Percentiles rank a stretch among this genome's conserved stretches.
phyloP scores from a whole-genome alignment of 805 yeast species.

The Candida loeiensis region DNA sequence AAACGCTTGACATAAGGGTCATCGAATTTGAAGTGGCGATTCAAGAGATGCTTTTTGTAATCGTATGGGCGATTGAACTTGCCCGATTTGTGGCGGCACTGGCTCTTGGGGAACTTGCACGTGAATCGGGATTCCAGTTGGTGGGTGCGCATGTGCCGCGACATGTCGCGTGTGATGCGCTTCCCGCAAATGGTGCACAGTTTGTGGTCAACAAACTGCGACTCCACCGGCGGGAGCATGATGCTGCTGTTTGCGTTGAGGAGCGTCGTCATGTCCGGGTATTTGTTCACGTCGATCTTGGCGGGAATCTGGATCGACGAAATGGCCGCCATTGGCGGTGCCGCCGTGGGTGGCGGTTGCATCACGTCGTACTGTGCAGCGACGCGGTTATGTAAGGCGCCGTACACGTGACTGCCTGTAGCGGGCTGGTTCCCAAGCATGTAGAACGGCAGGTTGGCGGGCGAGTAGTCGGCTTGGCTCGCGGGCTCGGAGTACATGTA shows the following conservation, averaged over 20 bases:
- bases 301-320: constrained; percentile 12
- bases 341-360: constrained; percentile 4
- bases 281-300: constrained; percentile 19
- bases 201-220: constrained; percentile 35
- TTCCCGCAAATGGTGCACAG: constrained; percentile 54
- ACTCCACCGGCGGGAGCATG: constrained; percentile 35
- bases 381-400: neutral
- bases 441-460: constrained; percentile 9
- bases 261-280: constrained; percentile 39
- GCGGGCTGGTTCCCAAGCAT: constrained; percentile 1
- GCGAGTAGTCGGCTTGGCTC: constrained; percentile 9
- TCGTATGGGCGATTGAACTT: constrained; percentile 67
- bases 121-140: constrained; percentile 52
- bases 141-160: constrained; percentile 62
- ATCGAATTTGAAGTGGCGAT: constrained; percentile 57
- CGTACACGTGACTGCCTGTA: neutral
- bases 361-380: constrained; percentile 4
- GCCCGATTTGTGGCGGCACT: constrained; percentile 57
- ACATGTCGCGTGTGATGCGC: constrained; percentile 55
- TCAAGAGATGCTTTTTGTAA: constrained; percentile 60
- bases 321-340: constrained; percentile 3
- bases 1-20: constrained; percentile 40
- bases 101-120: constrained; percentile 54
- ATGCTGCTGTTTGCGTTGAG: constrained; percentile 33
- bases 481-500: constrained; percentile 11